A percentile compares a stretch with the other conserved stretches of the same genome.
These are phyloP conservation scores for Pythium apleroticum DNA, from an alignment of 352 stramenopile species.

Conservation along the genomic window DNA sequence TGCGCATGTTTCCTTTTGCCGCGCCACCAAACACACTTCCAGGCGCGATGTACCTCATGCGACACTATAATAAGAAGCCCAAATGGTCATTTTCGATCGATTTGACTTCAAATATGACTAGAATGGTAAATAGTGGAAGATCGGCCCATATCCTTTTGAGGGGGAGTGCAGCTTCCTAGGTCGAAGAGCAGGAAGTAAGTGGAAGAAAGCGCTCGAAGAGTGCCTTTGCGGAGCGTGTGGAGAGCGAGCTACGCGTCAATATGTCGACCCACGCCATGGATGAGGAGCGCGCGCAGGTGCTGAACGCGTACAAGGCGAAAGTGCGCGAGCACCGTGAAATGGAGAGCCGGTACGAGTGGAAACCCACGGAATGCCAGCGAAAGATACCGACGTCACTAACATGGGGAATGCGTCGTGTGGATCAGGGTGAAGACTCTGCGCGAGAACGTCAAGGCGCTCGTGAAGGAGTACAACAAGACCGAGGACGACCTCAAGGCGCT, in stretches of 20 bases:
- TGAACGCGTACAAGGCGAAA: conserved; percentile 95
- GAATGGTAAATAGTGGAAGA: conserved; percentile 15
- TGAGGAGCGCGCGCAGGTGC: conserved; percentile 91
- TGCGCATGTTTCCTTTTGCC: conserved; percentile 18
- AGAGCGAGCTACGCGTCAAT: neutral
- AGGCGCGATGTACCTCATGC: neutral
- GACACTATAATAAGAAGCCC: conserved; percentile 29
- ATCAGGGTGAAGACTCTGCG: conserved; percentile 95
- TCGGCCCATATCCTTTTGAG: conserved; percentile 30
- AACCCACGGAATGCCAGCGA: neutral
- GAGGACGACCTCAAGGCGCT: conserved; percentile 97
- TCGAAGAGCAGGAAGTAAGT: conserved; percentile 20
- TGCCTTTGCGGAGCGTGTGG: neutral
- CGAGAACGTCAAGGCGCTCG: conserved; percentile 94
- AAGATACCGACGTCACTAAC: conserved; percentile 3
- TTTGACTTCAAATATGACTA: conserved; percentile 9
- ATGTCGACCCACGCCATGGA: conserved; percentile 71
- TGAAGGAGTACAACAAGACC: conserved; percentile 98
- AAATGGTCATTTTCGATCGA: neutral
- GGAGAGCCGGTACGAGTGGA: conserved; percentile 77
- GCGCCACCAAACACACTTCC: conserved; percentile 12
- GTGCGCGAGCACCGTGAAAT: conserved; percentile 97
- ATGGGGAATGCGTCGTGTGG: conserved; percentile 2
- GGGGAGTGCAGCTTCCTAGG: conserved; percentile 14
- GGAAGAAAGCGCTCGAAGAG: conserved; percentile 18